Conservation (phyloP, 345 rosid genomes). For the Balakata baccata region DNA sequence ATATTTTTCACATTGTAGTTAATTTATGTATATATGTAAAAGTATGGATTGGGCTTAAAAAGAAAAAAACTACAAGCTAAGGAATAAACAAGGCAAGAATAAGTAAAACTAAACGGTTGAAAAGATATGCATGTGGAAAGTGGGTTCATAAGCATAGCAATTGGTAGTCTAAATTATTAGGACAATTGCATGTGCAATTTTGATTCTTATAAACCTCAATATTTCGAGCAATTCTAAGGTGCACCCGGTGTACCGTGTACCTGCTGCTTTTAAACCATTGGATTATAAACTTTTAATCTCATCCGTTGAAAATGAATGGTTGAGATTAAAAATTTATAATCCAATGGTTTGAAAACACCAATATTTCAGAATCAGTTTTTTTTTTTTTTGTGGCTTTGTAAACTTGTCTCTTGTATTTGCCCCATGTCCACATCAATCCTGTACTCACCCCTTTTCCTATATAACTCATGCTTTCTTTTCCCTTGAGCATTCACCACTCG, state of each 20-base stretch:
- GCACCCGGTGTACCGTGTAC: no score
- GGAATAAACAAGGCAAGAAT: background rate
- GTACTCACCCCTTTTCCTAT: constrained; percentile 3
- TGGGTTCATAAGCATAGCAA: constrained; percentile 2
- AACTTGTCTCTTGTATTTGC: constrained; percentile 20
- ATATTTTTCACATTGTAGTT: no score
- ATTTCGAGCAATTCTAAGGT: no score
- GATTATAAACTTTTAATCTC: no score
- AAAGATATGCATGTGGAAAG: constrained; percentile 16
- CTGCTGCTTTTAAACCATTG: no score
- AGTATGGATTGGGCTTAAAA: no score
- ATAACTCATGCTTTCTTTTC: constrained; percentile 1
- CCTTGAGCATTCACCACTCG: background rate
- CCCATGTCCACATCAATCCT: constrained; percentile 19
- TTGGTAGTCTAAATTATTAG: background rate
- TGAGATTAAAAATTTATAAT: no score
- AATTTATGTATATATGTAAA: background rate
- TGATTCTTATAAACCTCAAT: constrained; percentile 10
- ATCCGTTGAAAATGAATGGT: no score
- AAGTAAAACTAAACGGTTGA: background rate
- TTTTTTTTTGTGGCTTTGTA: no score
- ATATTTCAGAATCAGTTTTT: no score
- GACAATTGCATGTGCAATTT: constrained; percentile 67
- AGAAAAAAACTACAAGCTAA: background rate
- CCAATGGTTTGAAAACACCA: no score